Conservation (phyloP, 306 rosid species). For the Prunus dulcis region DNA sequence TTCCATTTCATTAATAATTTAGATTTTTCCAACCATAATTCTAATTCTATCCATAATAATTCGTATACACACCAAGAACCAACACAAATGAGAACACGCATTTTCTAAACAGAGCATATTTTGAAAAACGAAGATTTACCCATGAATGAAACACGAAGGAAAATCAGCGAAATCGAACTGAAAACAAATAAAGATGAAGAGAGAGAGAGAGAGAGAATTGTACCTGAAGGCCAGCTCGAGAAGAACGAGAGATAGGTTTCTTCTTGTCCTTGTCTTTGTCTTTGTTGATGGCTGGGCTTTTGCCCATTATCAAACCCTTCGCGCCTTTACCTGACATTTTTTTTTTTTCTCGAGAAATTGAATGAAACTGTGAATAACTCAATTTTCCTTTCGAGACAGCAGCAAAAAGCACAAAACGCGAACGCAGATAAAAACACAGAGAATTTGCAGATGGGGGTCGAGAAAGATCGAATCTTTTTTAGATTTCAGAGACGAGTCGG, state of each 20-base stretch:
- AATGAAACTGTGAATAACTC: background rate
- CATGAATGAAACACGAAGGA: background rate
- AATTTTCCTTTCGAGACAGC: background rate
- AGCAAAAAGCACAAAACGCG: background rate
- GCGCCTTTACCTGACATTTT: conserved; percentile 37
- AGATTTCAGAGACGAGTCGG: background rate
- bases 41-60: background rate
- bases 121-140: conserved; percentile 1
- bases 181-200: background rate
- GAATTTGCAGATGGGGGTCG: background rate
- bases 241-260: conserved; percentile 36
- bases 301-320: conserved; percentile 35
- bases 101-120: background rate
- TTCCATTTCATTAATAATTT: background rate
- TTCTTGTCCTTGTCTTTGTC: conserved; percentile 38
- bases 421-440: background rate
- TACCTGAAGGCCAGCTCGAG: conserved; percentile 42
- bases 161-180: background rate
- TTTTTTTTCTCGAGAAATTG: background rate
- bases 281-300: conserved; percentile 25
- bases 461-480: background rate
- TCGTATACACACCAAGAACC: background rate
- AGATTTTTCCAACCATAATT: background rate
- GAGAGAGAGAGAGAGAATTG: background rate
- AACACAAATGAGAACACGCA: background rate